phyloP scores from a whole-genome alignment of 805 yeast species.

The Wickerhamia fluorescens region DNA sequence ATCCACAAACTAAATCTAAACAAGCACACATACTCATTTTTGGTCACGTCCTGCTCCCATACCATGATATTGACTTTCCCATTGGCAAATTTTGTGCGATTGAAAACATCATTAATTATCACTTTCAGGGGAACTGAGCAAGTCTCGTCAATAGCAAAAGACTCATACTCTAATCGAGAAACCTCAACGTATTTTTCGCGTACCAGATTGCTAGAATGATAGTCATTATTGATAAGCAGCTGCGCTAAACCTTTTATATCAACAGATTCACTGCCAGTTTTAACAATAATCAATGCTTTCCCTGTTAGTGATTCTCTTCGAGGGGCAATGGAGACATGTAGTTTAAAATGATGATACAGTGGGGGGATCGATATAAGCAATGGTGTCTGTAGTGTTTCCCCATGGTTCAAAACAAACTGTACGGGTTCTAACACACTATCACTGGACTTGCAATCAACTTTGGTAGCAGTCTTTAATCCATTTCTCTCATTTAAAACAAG shows the following conservation, averaged over 20 bases:
- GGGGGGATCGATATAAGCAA: constrained; percentile 24
- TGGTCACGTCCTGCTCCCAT: constrained; percentile 16
- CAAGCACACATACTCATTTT: constrained; percentile 9
- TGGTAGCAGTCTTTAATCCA: constrained; percentile 14
- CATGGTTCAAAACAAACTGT: constrained; percentile 20
- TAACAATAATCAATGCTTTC: constrained; percentile 26
- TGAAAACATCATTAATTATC: constrained; percentile 22
- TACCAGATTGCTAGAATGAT: constrained; percentile 4
- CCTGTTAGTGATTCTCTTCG: constrained; percentile 1
- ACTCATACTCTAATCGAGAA: constrained; percentile 21
- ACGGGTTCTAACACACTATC: constrained; percentile 10
- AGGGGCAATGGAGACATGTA: constrained; percentile 20
- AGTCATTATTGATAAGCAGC: constrained; percentile 6
- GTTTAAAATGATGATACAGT: constrained; percentile 17
- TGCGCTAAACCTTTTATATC: constrained; percentile 7
- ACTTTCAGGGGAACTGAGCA: constrained; percentile 14
- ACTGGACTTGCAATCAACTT: constrained; percentile 10
- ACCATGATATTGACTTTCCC: constrained; percentile 16
- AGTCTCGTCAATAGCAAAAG: constrained; percentile 19
- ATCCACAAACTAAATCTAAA: constrained; percentile 25
- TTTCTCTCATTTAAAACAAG: constrained; percentile 14
- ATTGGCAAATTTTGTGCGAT: constrained; percentile 8
- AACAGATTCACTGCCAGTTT: constrained; percentile 15
- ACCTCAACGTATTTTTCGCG: constrained; percentile 10
- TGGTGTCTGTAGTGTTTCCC: constrained; percentile 14